phyloP scores from a whole-genome alignment of 2,329 filamentous ascomycete genomes.

The Fusarium nanum region DNA sequence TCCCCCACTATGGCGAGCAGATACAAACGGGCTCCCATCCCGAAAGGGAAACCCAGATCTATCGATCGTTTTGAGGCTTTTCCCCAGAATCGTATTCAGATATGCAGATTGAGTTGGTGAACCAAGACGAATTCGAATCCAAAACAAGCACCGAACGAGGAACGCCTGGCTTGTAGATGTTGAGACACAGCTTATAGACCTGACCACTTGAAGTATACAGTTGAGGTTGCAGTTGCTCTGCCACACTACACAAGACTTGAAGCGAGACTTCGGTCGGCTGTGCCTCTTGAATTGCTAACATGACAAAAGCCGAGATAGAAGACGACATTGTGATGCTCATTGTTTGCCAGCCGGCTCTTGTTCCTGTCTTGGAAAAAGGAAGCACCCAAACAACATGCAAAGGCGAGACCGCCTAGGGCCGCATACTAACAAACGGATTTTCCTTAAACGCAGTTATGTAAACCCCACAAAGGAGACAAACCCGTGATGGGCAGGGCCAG shows the following conservation, averaged over 20 bases:
- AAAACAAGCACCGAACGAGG: conserved; percentile 24
- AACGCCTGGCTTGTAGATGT: not conserved
- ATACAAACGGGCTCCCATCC: conserved; percentile 25
- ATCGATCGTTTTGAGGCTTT: conserved; percentile 27
- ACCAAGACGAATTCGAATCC: conserved; percentile 19
- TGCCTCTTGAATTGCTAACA: conserved; percentile 6
- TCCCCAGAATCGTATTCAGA: conserved; percentile 33
- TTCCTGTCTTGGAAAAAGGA: conserved; percentile 22
- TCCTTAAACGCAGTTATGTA: conserved; percentile 6
- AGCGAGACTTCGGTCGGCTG: conserved; percentile 21
- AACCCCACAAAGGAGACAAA: conserved; percentile 26
- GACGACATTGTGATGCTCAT: not conserved
- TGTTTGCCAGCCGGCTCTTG: conserved; percentile 31
- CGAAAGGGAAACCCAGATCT: conserved; percentile 29
- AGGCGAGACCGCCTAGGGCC: conserved; percentile 8
- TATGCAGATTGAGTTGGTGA: conserved; percentile 15
- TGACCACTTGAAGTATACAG: conserved; percentile 9
- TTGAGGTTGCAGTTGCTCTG: conserved; percentile 9
- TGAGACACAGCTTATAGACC: conserved; percentile 10
- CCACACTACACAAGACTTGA: conserved; percentile 24
- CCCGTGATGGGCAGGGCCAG: conserved; percentile 34
- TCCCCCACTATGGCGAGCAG: conserved; percentile 2
- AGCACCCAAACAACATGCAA: conserved; percentile 3
- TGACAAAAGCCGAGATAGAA: conserved; percentile 14
- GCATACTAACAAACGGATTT: conserved; percentile 29